Evolutionary conservation across 148 eudicot species (phyloP), one percentile per base, ranked within the genome.

Genomic region (Drosera capensis): DNA sequence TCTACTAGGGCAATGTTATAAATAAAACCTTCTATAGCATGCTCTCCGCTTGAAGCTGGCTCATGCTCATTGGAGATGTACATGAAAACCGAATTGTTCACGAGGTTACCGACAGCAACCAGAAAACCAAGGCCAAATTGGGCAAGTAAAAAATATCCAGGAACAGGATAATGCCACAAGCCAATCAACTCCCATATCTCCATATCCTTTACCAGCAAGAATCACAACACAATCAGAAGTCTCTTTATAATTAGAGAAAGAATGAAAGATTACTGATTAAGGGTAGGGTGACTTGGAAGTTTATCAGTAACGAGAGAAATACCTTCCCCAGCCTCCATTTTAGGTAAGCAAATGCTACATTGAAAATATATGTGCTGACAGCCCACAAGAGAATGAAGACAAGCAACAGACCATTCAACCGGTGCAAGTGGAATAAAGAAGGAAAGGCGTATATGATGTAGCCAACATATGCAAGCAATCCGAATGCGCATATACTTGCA

Each of bases 181-280:
- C 97, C 97, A 64, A 90, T 71, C 77, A 80, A 71, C 77, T 90
- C 93, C 97, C 97, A 90, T 39, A 90, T 78, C 71, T 80, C 84
- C 84, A 76, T 75, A 57, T 84, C 84, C 97, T 90, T n/a, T n/a
- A n/a, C n/a, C n/a, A n/a, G n/a, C n/a, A n/a, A n/a, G n/a, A n/a
- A n/a, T n/a, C n/a, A n/a, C n/a, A n/a, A n/a, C n/a, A n/a, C n/a
- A n/a, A n/a, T n/a, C n/a, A n/a, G n/a, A n/a, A n/a, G n/a, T n/a
- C n/a, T n/a, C n/a, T n/a, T n/a, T n/a, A n/a, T n/a, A n/a, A n/a
- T n/a, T n/a, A 41, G 23, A 41, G 45, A 41, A 5, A 5, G 21
- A 41, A 19, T 5, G 23, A 17, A 17, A 1, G 8, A 5, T 5
- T 8, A 25, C 26, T 37, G 48, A 31, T 42, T 18, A n/a, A n/a